Percentiles rank a stretch among this genome's conserved stretches.
phyloP scores from a whole-genome alignment of 345 rosid genomes.

The Rhodamnia rubescens region DNA sequence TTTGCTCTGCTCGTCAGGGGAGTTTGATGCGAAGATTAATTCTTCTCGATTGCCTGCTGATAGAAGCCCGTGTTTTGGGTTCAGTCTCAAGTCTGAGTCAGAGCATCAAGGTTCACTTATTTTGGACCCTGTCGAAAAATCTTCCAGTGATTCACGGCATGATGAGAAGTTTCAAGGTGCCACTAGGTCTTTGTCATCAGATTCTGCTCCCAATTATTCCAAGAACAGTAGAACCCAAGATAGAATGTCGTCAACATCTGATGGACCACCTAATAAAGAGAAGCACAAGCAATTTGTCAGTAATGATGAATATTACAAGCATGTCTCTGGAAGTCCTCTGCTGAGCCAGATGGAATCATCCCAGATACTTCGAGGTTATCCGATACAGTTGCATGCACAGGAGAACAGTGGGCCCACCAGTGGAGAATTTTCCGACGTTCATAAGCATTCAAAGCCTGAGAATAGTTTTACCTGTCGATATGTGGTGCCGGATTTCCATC shows the following conservation, averaged over 20 bases:
- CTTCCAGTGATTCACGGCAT: constrained; percentile 7
- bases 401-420: constrained; percentile 33
- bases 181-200: constrained; percentile 8
- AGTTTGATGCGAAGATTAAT: constrained; percentile 12
- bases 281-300: constrained; percentile 10
- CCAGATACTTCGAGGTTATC: constrained; percentile 35
- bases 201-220: constrained; percentile 16
- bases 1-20: constrained; percentile 8
- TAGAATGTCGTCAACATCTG: constrained; percentile 17
- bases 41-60: constrained; percentile 17
- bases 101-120: neutral
- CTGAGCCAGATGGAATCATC: constrained; percentile 13
- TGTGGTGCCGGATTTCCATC: constrained; percentile 27
- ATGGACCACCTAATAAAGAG: constrained; percentile 5
- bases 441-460: constrained; percentile 14
- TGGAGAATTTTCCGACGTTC: constrained; percentile 24
- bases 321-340: constrained; percentile 14
- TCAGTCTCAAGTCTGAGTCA: neutral
- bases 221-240: constrained; percentile 19
- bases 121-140: constrained; percentile 9
- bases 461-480: constrained; percentile 6
- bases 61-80: neutral
- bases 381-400: constrained; percentile 25
- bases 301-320: constrained; percentile 16
- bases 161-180: constrained; percentile 11